A percentile compares a stretch with the other conserved stretches of the same genome.
Conservation (phyloP, 192 early-diverging fungal species). For the Endogone sp. region DNA sequence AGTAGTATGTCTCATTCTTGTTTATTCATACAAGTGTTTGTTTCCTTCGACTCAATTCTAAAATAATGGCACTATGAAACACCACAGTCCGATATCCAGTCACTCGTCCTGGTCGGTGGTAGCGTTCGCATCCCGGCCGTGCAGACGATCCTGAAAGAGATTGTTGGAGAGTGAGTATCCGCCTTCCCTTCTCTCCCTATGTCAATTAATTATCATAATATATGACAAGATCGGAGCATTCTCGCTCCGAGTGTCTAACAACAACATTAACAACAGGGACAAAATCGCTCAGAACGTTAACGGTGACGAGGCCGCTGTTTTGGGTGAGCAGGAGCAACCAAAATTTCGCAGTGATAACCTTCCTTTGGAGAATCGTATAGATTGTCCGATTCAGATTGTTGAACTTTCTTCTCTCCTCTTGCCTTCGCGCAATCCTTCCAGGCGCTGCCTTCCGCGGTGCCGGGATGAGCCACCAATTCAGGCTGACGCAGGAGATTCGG, state of each 20-base stretch:
- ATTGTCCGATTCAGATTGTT: neutral
- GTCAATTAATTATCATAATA: neutral
- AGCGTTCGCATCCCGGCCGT: constrained; percentile 86
- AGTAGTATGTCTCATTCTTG: constrained; percentile 35
- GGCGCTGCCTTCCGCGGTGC: constrained; percentile 89
- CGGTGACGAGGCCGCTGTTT: constrained; percentile 92
- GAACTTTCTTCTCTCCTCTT: neutral
- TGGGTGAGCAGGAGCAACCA: constrained; percentile 33
- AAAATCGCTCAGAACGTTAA: constrained; percentile 95
- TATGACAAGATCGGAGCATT: neutral
- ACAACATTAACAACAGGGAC: constrained; percentile 32
- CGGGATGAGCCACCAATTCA: constrained; percentile 79
- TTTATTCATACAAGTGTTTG: constrained; percentile 7
- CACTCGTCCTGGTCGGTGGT: constrained; percentile 94
- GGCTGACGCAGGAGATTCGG: constrained; percentile 70
- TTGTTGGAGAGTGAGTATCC: constrained; percentile 63
- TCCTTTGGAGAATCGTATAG: too few relatives aligned
- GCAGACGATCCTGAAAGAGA: constrained; percentile 60
- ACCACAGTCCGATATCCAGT: constrained; percentile 62
- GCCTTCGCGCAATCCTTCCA: constrained; percentile 3
- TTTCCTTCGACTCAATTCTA: neutral
- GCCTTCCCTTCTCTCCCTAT: too few relatives aligned
- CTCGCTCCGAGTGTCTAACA: constrained; percentile 7
- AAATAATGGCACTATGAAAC: neutral
- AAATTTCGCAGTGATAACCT: too few relatives aligned